Base-by-base conservation (phyloP, 176 grass and related monocot genomes). In the Saccharum officinarum region DNA sequence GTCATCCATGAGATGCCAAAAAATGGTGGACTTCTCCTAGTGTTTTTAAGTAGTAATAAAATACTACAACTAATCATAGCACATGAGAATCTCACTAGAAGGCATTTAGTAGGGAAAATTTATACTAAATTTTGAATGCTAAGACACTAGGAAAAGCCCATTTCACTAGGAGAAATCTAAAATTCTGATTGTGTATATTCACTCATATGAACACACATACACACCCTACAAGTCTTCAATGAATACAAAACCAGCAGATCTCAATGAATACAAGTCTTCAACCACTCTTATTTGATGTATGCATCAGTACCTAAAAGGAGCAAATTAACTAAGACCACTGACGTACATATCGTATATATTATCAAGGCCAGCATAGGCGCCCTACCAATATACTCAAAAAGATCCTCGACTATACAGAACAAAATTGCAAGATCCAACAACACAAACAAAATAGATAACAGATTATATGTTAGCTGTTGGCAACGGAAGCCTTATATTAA, bases 361-460 rank as follows among this genome's bases (percentile, higher is more conserved):
- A 41, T 26, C 39, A 47, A 9, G n/a, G 42, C 42, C 42, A 73
- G 23, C 41, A 25, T 63, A 62, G 4, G 10, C 61, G 1, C 1
- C n/a, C 15, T 73, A 46, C 14, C 38, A 22, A 73, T 74, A 50
- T 74, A 18, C 42, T 74, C 71, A 50, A 31, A 31, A 74, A 50
- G 71, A 74, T 74, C 44, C 71, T 74, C 44, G 44, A 31, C 71
- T 50, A 74, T 50, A 74, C 42, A 73, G 26, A 74, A 49, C 71
- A 74, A 74, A 74, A 18, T 33, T 31, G 30, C 71, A 50, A 49
- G 71, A 50, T 74, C 42, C 71, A 74, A 50, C 44, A 74, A 26
- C 25, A 74, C 14, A 75, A 52, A 50, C 72, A 75, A 75, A 74
- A 75, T 4, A 46, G n/a, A 46, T 4, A 31, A 34, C 26, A 17